Evolutionary conservation across 2,329 filamentous ascomycete species (phyloP).

Genomic region (Clonostachys byssicola): DNA sequence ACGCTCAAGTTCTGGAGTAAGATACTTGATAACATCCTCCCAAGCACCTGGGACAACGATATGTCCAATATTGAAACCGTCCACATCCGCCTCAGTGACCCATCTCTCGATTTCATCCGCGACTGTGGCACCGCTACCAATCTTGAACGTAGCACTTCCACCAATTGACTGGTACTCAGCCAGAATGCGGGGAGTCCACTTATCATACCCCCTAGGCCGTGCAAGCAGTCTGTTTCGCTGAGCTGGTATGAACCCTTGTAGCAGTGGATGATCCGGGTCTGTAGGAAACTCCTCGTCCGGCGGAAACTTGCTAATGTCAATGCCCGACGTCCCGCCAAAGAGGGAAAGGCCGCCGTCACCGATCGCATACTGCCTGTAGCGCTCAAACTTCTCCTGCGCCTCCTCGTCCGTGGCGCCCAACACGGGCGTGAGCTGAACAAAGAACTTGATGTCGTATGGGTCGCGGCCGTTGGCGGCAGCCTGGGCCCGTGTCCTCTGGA

Average conservation of each 20-base stretch:
- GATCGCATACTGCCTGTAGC: constrained; percentile 46
- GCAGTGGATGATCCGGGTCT: constrained; percentile 39
- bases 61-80: constrained; percentile 40
- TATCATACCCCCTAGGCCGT: constrained; percentile 25
- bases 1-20: constrained; percentile 12
- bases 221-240: constrained; percentile 30
- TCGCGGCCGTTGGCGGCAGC: constrained; percentile 48
- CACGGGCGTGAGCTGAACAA: constrained; percentile 39
- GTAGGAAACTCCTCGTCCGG: constrained; percentile 54
- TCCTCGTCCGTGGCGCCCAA: constrained; percentile 48
- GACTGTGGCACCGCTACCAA: constrained; percentile 20
- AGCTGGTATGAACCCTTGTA: constrained; percentile 33
- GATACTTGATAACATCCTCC: constrained; percentile 13
- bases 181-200: constrained; percentile 18
- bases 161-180: constrained; percentile 24
- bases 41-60: constrained; percentile 4
- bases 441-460: constrained; percentile 47
- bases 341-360: constrained; percentile 49
- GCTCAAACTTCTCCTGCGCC: constrained; percentile 44
- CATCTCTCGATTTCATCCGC: constrained; percentile 26
- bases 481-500: constrained; percentile 43
- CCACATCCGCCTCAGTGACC: constrained; percentile 52
- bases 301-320: constrained; percentile 53
- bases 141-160: constrained; percentile 17
- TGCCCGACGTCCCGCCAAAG: constrained; percentile 55